Conservation (phyloP, 2,329 filamentous ascomycete genomes). For the Alternaria arbusti region DNA sequence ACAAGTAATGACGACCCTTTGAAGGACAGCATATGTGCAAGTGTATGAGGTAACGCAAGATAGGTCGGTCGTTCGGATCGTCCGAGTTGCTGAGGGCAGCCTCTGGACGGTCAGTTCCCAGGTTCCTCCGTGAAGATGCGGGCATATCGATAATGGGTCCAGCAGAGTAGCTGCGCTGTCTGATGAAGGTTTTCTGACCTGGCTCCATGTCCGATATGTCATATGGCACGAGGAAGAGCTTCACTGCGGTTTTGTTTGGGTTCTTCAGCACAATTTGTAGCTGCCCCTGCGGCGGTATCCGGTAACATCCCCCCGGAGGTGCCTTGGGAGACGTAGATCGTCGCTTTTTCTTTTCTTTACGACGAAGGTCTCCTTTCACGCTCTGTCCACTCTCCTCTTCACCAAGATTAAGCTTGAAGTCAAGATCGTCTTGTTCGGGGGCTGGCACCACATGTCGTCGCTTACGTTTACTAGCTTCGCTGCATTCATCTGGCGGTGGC, state of each 20-base stretch:
- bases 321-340: constrained; percentile 64
- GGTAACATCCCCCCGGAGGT: constrained; percentile 86
- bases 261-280: constrained; percentile 98
- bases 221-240: constrained; percentile 92
- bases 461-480: constrained; percentile 51
- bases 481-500: constrained; percentile 55
- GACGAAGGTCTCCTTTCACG: constrained; percentile 49
- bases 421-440: constrained; percentile 34
- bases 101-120: constrained; percentile 61
- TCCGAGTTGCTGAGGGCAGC: constrained; percentile 58
- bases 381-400: constrained; percentile 17
- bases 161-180: constrained; percentile 90
- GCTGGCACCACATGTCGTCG: constrained; percentile 39
- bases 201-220: constrained; percentile 91
- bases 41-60: constrained; percentile 88
- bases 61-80: constrained; percentile 68
- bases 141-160: constrained; percentile 82
- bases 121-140: constrained; percentile 53
- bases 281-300: constrained; percentile 92
- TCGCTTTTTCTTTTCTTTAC: constrained; percentile 64
- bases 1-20: constrained; percentile 84
- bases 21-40: constrained; percentile 89
- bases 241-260: constrained; percentile 96
- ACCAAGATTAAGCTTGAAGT: constrained; percentile 26
- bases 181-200: constrained; percentile 93